Evolutionary conservation across 2,329 filamentous ascomycete species (phyloP).

Genomic region (Magnaporthiopsis rhizophila): DNA sequence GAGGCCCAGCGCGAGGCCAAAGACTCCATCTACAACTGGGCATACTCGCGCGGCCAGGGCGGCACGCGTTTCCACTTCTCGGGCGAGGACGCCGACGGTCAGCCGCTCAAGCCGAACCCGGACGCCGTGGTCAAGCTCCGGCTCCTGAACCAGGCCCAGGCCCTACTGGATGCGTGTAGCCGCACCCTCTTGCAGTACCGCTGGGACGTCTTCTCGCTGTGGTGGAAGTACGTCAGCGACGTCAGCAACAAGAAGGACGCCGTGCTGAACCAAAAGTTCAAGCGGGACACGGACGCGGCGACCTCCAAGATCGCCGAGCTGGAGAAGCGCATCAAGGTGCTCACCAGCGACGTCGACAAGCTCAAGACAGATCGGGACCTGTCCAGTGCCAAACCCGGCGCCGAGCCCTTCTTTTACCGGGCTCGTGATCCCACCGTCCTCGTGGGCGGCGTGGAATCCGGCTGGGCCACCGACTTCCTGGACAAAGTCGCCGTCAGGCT

Average conservation of each 20-base stretch:
- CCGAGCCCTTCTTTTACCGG: slow-evolving; percentile 19
- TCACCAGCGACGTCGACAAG: slow-evolving; percentile 1
- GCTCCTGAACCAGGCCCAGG: slow-evolving; percentile 18
- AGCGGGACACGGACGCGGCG: not conserved
- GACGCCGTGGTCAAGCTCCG: slow-evolving; percentile 9
- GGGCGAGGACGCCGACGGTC: slow-evolving; percentile 10
- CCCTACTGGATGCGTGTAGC: slow-evolving; percentile 15
- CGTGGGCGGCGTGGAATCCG: slow-evolving; percentile 25
- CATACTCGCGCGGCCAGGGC: slow-evolving; percentile 18
- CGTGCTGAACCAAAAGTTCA: slow-evolving; percentile 1
- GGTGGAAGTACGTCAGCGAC: slow-evolving; percentile 30
- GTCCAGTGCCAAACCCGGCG: slow-evolving; percentile 16
- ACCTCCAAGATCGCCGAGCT: slow-evolving; percentile 1
- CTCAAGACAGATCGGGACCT: slow-evolving; percentile 8
- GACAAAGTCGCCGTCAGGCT: slow-evolving; percentile 19
- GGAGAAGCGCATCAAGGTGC: not conserved
- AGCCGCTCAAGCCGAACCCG: slow-evolving; percentile 1
- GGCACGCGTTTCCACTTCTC: slow-evolving; percentile 20
- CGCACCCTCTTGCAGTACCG: slow-evolving; percentile 16
- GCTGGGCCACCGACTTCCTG: slow-evolving; percentile 30
- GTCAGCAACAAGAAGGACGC: slow-evolving; percentile 10
- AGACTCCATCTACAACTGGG: slow-evolving; percentile 23
- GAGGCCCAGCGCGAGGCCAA: slow-evolving; percentile 22
- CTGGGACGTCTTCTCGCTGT: slow-evolving; percentile 33
- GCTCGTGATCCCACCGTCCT: slow-evolving; percentile 29